These are phyloP conservation scores for Perilla frutescens DNA, from an alignment of 257 asterid species.

Conservation along the genomic window DNA sequence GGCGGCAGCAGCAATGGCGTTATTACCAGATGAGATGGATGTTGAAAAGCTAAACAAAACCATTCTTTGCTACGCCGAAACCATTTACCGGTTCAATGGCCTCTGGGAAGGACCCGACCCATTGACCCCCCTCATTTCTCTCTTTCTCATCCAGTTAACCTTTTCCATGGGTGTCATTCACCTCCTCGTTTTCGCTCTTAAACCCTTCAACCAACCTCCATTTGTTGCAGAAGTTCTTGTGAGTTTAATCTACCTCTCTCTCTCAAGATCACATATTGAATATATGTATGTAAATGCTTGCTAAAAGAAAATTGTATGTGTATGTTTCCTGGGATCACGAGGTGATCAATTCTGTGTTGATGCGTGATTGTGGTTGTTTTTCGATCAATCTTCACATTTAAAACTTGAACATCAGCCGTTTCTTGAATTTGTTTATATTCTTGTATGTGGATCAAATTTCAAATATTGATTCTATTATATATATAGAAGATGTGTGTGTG, in stretches of 20 bases:
- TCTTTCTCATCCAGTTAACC: conserved; percentile 77
- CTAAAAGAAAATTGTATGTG: too few species aligned
- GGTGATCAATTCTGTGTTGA: too few species aligned
- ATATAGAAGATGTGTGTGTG: too few species aligned
- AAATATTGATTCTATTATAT: too few species aligned
- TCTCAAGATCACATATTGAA: too few species aligned
- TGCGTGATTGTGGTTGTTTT: too few species aligned
- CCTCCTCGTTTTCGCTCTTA: conserved; percentile 49
- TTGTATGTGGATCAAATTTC: too few species aligned
- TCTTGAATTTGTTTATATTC: too few species aligned
- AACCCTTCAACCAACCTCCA: conserved; percentile 77
- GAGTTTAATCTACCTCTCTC: conserved; percentile 32
- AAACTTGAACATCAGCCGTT: too few species aligned
- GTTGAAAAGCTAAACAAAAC: conserved; percentile 43
- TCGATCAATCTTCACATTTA: too few species aligned
- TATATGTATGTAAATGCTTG: too few species aligned
- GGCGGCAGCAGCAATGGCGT: conserved; percentile 33
- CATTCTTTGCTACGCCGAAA: conserved; percentile 70
- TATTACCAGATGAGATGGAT: conserved; percentile 27
- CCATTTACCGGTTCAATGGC: conserved; percentile 82
- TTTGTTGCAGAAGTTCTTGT: conserved; percentile 78
- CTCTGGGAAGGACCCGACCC: conserved; percentile 99
- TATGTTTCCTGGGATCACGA: too few species aligned
- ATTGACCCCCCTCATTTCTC: conserved; percentile 80
- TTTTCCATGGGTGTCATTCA: conserved; percentile 62